Evolutionary conservation across 2,329 filamentous ascomycete species (phyloP), one percentile per base, ranked within the genome.

Genomic region (Venturia nashicola): DNA sequence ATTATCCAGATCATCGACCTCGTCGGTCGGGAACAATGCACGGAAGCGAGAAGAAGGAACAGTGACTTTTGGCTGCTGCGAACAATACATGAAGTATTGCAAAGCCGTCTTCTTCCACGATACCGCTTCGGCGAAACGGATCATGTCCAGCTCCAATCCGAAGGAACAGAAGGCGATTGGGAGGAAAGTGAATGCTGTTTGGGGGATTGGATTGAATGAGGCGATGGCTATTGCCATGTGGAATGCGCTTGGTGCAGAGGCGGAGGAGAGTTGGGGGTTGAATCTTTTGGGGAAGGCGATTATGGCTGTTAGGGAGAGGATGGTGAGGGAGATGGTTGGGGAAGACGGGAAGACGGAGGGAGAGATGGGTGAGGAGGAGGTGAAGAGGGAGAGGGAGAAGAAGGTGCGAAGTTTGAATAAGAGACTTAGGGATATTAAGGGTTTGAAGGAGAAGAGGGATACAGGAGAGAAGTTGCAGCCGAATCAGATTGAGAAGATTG

Each of bases 401-500:
- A 64, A 14, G 27, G 6, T 46, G 3, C 40, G 63, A n/a, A 11
- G 42, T 3, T 20, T 43, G 55, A 51, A 8, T 14, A 48, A 44
- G 63, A 61, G 34, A 27, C 16, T 51, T 18, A 51, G 43, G 63
- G 46, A 48, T 40, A 27, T 43, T 46, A 44, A 40, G 63, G 57
- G 2, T 1, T n/a, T 48, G 82, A 94, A 72, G 88, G 91, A 16
- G 86, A 90, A 43, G 68, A 67, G 60, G 69, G 69, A 11, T 65
- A 67, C 32, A 67, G 64, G 23, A 68, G 69, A 18, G 65, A 68
- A 32, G 61, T 51, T 12, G 36, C 55, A 61, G 69, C 65, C 36
- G 32, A 42, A 14, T 39, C 39, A 46, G 36, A 8, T 61, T 23
- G 27, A 59, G 5, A n/a, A 59, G 27, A 48, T 55, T 16, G 48